These are phyloP conservation scores for Trypanosoma congolense DNA, from an alignment of 208 protist genomes.

Conservation along the genomic window DNA sequence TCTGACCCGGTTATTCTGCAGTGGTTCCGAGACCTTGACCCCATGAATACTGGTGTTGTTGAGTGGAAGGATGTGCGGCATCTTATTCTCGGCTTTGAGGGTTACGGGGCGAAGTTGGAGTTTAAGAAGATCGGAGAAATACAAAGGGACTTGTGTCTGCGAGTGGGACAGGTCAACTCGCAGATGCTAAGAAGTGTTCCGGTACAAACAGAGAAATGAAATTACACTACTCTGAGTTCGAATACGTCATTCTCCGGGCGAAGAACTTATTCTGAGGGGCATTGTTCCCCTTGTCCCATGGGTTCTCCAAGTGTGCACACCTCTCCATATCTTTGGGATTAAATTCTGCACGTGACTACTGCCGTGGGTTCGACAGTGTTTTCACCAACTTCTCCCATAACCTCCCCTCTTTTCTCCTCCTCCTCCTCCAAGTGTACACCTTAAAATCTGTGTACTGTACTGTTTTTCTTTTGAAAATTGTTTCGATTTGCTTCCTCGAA, in stretches of 20 bases:
- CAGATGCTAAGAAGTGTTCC: conserved; percentile 52
- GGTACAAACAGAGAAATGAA: conserved; percentile 67
- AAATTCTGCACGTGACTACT: too few species aligned
- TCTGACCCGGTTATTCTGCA: conserved; percentile 90
- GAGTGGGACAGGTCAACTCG: conserved; percentile 36
- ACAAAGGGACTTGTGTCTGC: conserved; percentile 56
- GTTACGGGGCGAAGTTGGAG: conserved; percentile 36
- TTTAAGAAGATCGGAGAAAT: conserved; percentile 54
- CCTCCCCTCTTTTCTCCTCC: too few species aligned
- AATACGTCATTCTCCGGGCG: conserved; percentile 55
- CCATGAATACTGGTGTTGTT: conserved; percentile 67
- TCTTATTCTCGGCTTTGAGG: conserved; percentile 45
- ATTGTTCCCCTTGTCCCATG: not conserved
- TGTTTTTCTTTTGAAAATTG: too few species aligned
- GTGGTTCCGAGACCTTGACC: conserved; percentile 96
- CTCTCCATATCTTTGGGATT: not conserved
- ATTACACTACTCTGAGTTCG: conserved; percentile 57
- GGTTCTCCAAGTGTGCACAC: conserved; percentile 3
- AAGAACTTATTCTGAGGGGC: conserved; percentile 35
- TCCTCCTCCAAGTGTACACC: too few species aligned
- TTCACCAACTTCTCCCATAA: too few species aligned
- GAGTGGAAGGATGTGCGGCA: conserved; percentile 68
- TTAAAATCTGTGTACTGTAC: too few species aligned
- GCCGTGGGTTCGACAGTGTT: too few species aligned
- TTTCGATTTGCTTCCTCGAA: too few species aligned